Evolutionary conservation across 805 yeast species (phyloP).

Genomic region (Hermanozyma aechmeae): DNA sequence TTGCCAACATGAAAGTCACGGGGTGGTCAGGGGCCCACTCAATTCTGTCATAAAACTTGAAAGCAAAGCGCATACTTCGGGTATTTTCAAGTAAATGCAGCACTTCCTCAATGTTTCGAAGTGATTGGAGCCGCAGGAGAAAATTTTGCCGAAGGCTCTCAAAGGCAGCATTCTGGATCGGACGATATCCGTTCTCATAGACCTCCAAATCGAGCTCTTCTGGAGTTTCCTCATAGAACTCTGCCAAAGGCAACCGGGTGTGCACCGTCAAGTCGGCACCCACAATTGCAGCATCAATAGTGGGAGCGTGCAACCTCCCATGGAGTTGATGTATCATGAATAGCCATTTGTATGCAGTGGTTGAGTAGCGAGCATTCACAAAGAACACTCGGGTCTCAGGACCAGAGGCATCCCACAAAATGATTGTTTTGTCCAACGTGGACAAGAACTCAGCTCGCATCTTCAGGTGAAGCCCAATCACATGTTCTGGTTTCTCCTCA

Average conservation of each 20-base stretch:
- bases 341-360: slow-evolving; percentile 55
- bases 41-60: slow-evolving; percentile 63
- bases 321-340: slow-evolving; percentile 43
- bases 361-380: slow-evolving; percentile 43
- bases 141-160: too few species aligned
- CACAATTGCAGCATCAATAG: slow-evolving; percentile 25
- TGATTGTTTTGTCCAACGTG: slow-evolving; percentile 60
- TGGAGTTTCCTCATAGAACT: too few species aligned
- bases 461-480: slow-evolving; percentile 10
- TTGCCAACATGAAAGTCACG: slow-evolving; percentile 17
- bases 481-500: slow-evolving; percentile 13
- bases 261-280: neutral
- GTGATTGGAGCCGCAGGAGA: slow-evolving; percentile 18
- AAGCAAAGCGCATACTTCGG: slow-evolving; percentile 38
- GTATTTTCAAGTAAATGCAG: slow-evolving; percentile 15
- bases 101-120: slow-evolving; percentile 10
- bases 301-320: slow-evolving; percentile 20
- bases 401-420: slow-evolving; percentile 28
- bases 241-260: neutral
- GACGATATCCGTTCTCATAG: too few species aligned
- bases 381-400: slow-evolving; percentile 35
- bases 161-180: too few species aligned
- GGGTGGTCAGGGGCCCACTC: slow-evolving; percentile 37
- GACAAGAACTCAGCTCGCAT: slow-evolving; percentile 47
- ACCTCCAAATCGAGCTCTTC: too few species aligned